Conservation (phyloP, 345 rosid genomes). For the Corchorus olitorius region DNA sequence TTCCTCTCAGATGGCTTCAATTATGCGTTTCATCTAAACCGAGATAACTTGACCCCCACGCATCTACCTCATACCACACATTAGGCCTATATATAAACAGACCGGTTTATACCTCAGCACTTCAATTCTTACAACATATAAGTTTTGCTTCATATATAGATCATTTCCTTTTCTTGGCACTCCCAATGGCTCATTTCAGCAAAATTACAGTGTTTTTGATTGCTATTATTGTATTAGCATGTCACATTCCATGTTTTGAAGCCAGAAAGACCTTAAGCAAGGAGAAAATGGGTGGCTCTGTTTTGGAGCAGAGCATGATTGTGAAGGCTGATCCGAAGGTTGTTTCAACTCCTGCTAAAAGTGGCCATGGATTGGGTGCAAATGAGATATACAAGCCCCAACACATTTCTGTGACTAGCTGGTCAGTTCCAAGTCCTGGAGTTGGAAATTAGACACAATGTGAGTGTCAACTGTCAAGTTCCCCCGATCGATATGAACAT, state of each 20-base stretch:
- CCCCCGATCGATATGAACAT: not conserved
- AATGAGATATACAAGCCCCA: not conserved
- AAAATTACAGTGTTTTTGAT: too few relatives aligned
- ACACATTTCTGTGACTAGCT: not conserved
- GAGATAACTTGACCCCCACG: too few relatives aligned
- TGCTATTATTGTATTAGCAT: not conserved
- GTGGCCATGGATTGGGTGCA: not conserved
- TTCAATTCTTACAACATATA: too few relatives aligned
- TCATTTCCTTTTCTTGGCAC: not conserved
- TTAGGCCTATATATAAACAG: not conserved
- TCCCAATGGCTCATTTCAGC: not conserved
- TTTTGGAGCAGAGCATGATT: not conserved
- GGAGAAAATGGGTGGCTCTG: not conserved
- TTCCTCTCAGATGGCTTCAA: too few relatives aligned
- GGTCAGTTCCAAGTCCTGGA: slow-evolving; percentile 4
- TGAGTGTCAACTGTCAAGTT: not conserved
- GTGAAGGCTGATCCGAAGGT: not conserved
- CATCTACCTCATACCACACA: too few relatives aligned
- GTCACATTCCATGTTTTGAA: not conserved
- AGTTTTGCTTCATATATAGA: too few relatives aligned
- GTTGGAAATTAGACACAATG: not conserved
- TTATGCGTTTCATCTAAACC: too few relatives aligned
- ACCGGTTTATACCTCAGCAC: not conserved
- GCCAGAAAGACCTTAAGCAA: slow-evolving; percentile 1
- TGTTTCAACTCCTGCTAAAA: not conserved